Evolutionary conservation across 129 eudicot species (phyloP).

Genomic region (Artemisia argyi): DNA sequence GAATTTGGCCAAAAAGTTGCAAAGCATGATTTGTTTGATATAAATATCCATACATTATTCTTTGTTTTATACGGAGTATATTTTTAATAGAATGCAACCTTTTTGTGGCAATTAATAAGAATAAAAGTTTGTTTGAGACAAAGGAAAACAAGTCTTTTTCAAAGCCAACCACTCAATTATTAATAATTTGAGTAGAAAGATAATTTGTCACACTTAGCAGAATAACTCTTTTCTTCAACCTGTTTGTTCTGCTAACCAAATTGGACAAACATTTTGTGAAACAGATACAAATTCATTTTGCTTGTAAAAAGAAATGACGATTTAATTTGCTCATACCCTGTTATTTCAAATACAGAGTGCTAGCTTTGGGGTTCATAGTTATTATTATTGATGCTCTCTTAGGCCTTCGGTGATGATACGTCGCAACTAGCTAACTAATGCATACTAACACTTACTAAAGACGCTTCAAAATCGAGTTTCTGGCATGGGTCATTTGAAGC

Average conservation of each 20-base stretch:
- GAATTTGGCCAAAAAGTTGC: constrained; percentile 17
- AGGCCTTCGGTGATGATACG: not conserved
- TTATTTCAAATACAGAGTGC: no score
- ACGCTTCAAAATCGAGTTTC: not conserved
- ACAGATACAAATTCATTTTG: no score
- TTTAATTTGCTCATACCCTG: no score
- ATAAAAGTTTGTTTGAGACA: constrained; percentile 17
- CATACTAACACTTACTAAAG: not conserved
- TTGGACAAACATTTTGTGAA: not conserved
- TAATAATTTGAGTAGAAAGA: not conserved
- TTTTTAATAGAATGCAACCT: constrained; percentile 2
- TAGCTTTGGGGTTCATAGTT: not conserved
- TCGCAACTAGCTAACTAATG: no score
- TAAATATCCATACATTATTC: not conserved
- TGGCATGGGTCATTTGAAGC: constrained; percentile 21
- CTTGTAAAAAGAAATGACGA: no score
- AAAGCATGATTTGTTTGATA: not conserved
- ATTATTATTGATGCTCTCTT: not conserved
- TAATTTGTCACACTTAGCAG: not conserved
- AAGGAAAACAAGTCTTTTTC: constrained; percentile 3
- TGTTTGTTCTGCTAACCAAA: not conserved
- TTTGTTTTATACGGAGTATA: not conserved
- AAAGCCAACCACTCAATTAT: constrained; percentile 17
- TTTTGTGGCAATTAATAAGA: not conserved
- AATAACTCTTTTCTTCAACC: not conserved